Evolutionary conservation across 2,329 filamentous ascomycete genomes (phyloP).

Genomic region (Pseudonectria buxi): DNA sequence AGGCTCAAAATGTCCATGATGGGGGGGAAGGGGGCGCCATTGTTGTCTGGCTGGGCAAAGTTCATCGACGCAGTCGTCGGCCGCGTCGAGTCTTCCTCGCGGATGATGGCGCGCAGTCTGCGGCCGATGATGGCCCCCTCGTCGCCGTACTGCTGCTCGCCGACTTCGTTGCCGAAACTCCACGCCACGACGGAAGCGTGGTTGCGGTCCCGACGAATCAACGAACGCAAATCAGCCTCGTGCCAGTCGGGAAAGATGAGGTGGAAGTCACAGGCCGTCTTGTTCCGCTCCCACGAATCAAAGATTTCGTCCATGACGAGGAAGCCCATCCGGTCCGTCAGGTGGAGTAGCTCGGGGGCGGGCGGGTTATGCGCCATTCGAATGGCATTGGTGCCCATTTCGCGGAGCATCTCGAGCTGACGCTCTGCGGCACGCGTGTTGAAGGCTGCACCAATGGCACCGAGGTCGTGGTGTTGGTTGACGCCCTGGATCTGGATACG

Average conservation of each 20-base stretch:
- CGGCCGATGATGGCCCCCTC: constrained; percentile 26
- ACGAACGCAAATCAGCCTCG: constrained; percentile 43
- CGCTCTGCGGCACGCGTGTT: constrained; percentile 41
- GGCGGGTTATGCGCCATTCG: constrained; percentile 49
- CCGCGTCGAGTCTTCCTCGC: constrained; percentile 41
- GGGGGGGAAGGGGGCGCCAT: constrained; percentile 29
- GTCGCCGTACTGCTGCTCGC: constrained; percentile 35
- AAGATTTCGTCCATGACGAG: constrained; percentile 49
- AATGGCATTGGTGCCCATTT: constrained; percentile 44
- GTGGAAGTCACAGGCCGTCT: constrained; percentile 43
- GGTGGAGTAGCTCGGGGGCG: constrained; percentile 41
- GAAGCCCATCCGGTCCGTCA: constrained; percentile 43
- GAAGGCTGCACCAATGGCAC: constrained; percentile 44
- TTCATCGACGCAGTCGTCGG: constrained; percentile 41
- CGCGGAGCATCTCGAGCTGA: constrained; percentile 42
- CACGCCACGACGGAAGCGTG: constrained; percentile 46
- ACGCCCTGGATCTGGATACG: constrained; percentile 38
- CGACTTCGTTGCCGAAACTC: constrained; percentile 49
- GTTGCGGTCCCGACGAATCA: constrained; percentile 48
- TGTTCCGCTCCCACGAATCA: constrained; percentile 42
- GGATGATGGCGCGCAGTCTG: constrained; percentile 34
- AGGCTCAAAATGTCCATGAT: constrained; percentile 42
- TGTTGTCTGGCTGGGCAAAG: constrained; percentile 28
- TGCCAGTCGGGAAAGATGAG: constrained; percentile 47
- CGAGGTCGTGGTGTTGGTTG: constrained; percentile 46